Base-by-base conservation (phyloP, 2,329 filamentous ascomycete species). In the Peltaster fructicola region DNA sequence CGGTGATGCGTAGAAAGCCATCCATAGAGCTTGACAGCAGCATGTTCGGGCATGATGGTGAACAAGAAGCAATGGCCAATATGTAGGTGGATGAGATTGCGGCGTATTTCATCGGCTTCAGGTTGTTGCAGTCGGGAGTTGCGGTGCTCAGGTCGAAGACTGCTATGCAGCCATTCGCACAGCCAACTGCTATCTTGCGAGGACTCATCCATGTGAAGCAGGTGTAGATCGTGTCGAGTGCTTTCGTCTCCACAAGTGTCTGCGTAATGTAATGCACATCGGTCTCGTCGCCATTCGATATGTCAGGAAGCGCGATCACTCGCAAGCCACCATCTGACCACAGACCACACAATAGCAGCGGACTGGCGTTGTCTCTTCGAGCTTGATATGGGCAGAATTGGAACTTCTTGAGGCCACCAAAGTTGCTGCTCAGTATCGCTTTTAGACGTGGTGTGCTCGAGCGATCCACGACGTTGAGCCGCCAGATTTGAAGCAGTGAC, bases 301-400 rank as follows among this genome's bases (percentile, higher is more conserved):
- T 25, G 8, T 32, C 29, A 14, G 36, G 51, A n/a, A 72, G 39
- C 36, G 68, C 57, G 16, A 73, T 39, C 4, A 73, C 53, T 29
- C 65, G 52, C 4, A 67, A 45, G 22, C 44, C 52, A 4, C 68
- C 68, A 40, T 74, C 69, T n/a, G 53, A 56, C 52, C 62, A 71
- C 2, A 72, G 44, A 7, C 57, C 56, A 4, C 63, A 67, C 13
- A 73, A 50, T 5, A 71, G 45, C n/a, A n/a, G n/a, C n/a, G n/a
- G n/a, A n/a, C n/a, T n/a, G n/a, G n/a, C n/a, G n/a, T n/a, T n/a
- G n/a, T n/a, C n/a, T n/a, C n/a, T n/a, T n/a, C n/a, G n/a, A n/a
- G n/a, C n/a, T n/a, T n/a, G n/a, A n/a, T n/a, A 47, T 7, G 63
- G 63, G 41, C 65, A 68, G 66, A 67, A 74, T 30, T 57, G 52